Evolutionary conservation across 176 grass and related monocot species (phyloP).

Genomic region (Sorghum bicolor): Sorghum_bicolor_NCBIv3 NC_012870.2:68164501-68165000

Average conservation of each 20-base stretch:
- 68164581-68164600: conserved; percentile 13
- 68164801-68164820: not conserved
- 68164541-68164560: not conserved
- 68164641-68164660: conserved; percentile 6
- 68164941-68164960: too few relatives aligned
- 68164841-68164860: not conserved
- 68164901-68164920: too few relatives aligned
- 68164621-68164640: conserved; percentile 2
- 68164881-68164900: not conserved
- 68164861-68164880: not conserved
- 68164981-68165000: too few relatives aligned
- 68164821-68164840: not conserved
- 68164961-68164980: too few relatives aligned
- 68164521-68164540: not conserved
- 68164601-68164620: conserved; percentile 11
- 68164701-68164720: not conserved
- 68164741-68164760: not conserved
- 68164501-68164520: not conserved
- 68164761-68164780: not conserved
- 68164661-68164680: not conserved
- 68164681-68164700: not conserved
- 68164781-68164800: not conserved
- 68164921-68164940: too few relatives aligned
- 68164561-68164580: conserved; percentile 2
- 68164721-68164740: not conserved